Conservation (phyloP, 208 protist genomes). For the Acanthamoeba healyi region DNA sequence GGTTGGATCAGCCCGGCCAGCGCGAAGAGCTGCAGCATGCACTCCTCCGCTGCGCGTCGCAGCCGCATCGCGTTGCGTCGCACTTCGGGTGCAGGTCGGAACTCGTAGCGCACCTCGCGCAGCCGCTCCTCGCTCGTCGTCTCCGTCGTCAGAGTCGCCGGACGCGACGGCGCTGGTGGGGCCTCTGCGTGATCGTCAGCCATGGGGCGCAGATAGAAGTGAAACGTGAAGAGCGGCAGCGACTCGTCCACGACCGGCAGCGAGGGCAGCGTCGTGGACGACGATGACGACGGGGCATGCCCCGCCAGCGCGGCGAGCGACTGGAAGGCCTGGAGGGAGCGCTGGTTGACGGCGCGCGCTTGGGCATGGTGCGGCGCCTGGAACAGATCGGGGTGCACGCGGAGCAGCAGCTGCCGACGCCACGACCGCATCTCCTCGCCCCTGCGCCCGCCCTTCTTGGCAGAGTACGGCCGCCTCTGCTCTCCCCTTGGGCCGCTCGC, state of each 20-base stretch:
- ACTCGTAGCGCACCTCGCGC: neutral
- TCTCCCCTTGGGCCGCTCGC: too few relatives aligned
- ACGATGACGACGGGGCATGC: neutral
- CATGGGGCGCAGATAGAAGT: neutral
- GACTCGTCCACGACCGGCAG: neutral
- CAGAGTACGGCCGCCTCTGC: too few relatives aligned
- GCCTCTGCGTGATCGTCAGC: neutral
- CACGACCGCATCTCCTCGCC: neutral
- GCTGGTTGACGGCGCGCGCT: conserved; percentile 5
- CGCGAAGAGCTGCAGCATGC: neutral
- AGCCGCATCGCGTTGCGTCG: neutral
- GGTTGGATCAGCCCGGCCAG: neutral
- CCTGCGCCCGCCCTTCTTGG: too few relatives aligned
- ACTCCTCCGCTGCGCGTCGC: conserved; percentile 6
- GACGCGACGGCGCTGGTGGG: neutral
- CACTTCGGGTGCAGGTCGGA: neutral
- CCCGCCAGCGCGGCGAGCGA: neutral
- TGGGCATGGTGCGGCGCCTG: neutral
- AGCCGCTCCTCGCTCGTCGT: neutral
- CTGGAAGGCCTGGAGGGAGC: conserved; percentile 29
- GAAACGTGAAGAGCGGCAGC: neutral
- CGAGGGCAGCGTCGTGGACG: neutral
- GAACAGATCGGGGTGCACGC: conserved; percentile 27
- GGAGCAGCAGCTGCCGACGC: conserved; percentile 3
- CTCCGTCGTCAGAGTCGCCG: neutral